Base-by-base conservation (phyloP, 768 basidiomycete species). In the Tulasnella sp. region DNA sequence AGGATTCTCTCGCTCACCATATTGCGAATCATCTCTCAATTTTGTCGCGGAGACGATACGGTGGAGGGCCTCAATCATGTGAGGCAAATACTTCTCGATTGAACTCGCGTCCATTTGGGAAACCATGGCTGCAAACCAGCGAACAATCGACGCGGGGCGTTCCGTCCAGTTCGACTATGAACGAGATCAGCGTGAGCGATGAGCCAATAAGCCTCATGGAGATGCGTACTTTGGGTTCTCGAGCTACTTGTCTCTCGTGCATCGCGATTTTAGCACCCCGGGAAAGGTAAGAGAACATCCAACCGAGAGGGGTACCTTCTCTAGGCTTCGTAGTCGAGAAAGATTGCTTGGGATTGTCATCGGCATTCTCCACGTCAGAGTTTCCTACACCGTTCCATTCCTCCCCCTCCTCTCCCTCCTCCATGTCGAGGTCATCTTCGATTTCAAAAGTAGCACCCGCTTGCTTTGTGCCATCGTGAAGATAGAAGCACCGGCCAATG, bases 221-320 rank as follows among this genome's bases (percentile, higher is more conserved):
- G 74, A 29, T 16, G 83, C 88, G 74, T 82, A 91, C 91, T 71
- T 83, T 82, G 29, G 83, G 84, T 18, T 83, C 83, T 7, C 88
- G 84, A 77, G 86, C 87, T 80, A 89, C 92, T 37, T 91, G 86
- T 71, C 93, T 88, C 7, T 88, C 87, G 77, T 94, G 91, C 81
- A 92, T 90, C 5, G 92, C 91, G 6, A 92, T 91, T 46, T 90
- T 89, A 13, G 91, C 89, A 82, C 96, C 92, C 83, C 93, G 96
- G 0, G 97, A 98, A 26, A 99, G 86, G 82, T 93, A 93, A 32
- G 95, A 96, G 87, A 99, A 98, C 44, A 99, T 84, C 96, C 97
- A 99, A 0, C 93, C 89, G 2, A 98, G 85, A 0, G 91, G 81
- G 91, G 87, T 23, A 81, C 77, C 48, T 83, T 83, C 6, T 85